Evolutionary conservation across 768 basidiomycete species (phyloP), one percentile per base, ranked within the genome.

Genomic region (Rhodotorula toruloides): DNA sequence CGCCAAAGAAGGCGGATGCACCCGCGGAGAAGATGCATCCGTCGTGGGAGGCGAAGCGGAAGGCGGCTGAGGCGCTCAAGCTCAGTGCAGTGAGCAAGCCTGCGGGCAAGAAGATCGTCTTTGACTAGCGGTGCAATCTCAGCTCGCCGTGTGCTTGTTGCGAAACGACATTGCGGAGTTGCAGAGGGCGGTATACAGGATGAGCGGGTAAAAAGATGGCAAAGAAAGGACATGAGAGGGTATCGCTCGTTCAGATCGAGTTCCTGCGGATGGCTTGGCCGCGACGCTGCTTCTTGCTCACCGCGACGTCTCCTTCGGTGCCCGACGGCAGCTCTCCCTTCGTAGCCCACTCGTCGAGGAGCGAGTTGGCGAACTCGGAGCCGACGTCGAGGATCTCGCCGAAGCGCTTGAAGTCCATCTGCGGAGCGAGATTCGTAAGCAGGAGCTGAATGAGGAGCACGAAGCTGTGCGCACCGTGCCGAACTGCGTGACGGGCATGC

Each of bases 401-500:
- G 73, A 89, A 76, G 34, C 70, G 67, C 32, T 68, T 71, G 68
- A 76, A 77, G 31, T 75, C 74, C 75, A 74, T 73, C 60, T 52
- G 46, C 37, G 34, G 2, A 27, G 21, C n/a, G 27, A 25, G 25
- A n/a, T 11, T 42, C 40, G 40, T 29, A 17, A 46, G 44, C 11
- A 17, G 22, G 27, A 47, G 16, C 46, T 6, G 9, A 4, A 34
- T 16, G n/a, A 27, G 25, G n/a, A 63, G 48, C 8, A 12, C 22
- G 29, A 43, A 52, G n/a, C 36, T 17, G 75, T 93, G 76, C 93
- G 89, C 32, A 97, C 81, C 10, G 92, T 97, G 9, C 91, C 91
- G 72, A 88, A 98, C 86, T 90, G 85, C 70, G 96, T 90, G 19
- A 99, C 93, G 0, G 96, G 96, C 88, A 98, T 89, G 65, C 85